phyloP scores from a whole-genome alignment of 2,329 filamentous ascomycete genomes.

The Aspergillus brunneoviolaceus region DNA sequence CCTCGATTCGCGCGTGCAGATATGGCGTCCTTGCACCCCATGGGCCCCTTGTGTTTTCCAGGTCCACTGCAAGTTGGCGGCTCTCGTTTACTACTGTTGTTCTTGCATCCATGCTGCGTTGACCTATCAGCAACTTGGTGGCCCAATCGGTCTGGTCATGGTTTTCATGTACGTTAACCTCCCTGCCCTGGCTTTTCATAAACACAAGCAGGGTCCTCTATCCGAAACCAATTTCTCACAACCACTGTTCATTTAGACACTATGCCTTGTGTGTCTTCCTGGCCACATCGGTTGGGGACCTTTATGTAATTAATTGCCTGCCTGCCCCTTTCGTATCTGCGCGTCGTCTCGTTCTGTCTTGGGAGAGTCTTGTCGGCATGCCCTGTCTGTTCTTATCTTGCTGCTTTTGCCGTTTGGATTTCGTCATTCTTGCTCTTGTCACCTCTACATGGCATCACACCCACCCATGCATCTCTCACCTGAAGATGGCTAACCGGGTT shows the following conservation, averaged over 20 bases:
- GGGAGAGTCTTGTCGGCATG: conserved; percentile 18
- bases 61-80: conserved; percentile 31
- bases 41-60: conserved; percentile 37
- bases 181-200: conserved; percentile 45
- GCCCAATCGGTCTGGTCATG: conserved; percentile 36
- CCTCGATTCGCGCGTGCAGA: conserved; percentile 11
- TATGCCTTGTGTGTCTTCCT: conserved; percentile 31
- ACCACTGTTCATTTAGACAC: conserved; percentile 44
- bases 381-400: conserved; percentile 17
- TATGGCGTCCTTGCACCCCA: conserved; percentile 36
- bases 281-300: conserved; percentile 21
- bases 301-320: conserved; percentile 37
- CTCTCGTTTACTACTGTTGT: conserved; percentile 30
- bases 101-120: conserved; percentile 41
- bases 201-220: conserved; percentile 41
- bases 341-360: conserved; percentile 20
- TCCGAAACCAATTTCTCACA: conserved; percentile 49
- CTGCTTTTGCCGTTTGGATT: conserved; percentile 8
- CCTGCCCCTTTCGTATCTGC: conserved; percentile 30
- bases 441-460: conserved; percentile 3
- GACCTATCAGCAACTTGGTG: conserved; percentile 37
- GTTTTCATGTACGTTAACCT: conserved; percentile 53
- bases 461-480: conserved; percentile 8
- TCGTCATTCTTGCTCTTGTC: conserved; percentile 13
- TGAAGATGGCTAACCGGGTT: conserved; percentile 28